Evolutionary conservation across 2,329 filamentous ascomycete genomes (phyloP).

Genomic region (Purpureocillium takamizusanense): DNA sequence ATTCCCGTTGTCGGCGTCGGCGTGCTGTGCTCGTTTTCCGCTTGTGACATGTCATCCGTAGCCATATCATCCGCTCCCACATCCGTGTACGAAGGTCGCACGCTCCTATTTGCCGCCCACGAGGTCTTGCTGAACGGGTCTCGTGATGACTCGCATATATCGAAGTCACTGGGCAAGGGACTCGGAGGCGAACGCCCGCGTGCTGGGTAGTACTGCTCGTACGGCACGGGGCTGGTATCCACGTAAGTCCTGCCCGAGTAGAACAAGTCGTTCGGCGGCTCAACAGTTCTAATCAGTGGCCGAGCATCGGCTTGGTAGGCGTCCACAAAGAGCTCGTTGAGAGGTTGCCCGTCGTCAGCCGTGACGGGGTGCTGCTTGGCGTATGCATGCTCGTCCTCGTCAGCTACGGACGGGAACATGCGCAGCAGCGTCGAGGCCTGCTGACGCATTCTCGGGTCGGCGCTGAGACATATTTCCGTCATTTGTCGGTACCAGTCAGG

Average conservation of each 20-base stretch:
- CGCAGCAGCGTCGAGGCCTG: constrained; percentile 64
- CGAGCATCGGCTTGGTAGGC: constrained; percentile 22
- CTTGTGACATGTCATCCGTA: constrained; percentile 5
- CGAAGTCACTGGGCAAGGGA: constrained; percentile 35
- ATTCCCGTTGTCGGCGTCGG: constrained; percentile 6
- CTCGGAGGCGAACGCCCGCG: constrained; percentile 47
- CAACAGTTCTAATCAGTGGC: constrained; percentile 28
- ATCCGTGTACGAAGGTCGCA: constrained; percentile 30
- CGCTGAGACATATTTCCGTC: constrained; percentile 67
- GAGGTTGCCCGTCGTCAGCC: constrained; percentile 28
- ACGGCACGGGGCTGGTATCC: constrained; percentile 21
- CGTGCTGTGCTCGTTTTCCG: constrained; percentile 2
- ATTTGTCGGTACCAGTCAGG: constrained; percentile 73
- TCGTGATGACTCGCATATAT: constrained; percentile 21
- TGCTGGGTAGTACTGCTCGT: constrained; percentile 36
- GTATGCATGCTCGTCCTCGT: constrained; percentile 10
- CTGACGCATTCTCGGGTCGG: constrained; percentile 61
- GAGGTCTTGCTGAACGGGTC: constrained; percentile 19
- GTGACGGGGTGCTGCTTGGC: constrained; percentile 22
- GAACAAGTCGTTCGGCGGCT: constrained; percentile 34
- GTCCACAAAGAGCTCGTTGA: constrained; percentile 29
- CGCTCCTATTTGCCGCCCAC: constrained; percentile 28
- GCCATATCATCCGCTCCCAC: constrained; percentile 13
- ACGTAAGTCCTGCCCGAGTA: constrained; percentile 28
- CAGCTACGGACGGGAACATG: constrained; percentile 47